Evolutionary conservation across 306 rosid species (phyloP), one percentile per base, ranked within the genome.

Genomic region (Trifolium pratense): DNA sequence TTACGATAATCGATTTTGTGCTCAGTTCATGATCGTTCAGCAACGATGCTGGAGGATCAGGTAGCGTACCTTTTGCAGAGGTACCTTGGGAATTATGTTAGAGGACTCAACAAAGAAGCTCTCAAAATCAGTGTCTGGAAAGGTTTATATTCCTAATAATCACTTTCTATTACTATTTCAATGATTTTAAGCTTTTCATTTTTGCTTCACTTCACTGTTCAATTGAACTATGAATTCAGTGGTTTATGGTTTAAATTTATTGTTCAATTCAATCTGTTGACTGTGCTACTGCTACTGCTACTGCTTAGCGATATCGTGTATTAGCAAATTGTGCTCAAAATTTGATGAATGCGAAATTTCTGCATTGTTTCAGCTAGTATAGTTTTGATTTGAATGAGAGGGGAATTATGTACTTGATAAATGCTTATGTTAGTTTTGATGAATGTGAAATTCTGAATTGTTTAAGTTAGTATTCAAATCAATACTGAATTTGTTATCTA

Each of bases 61-160:
- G 99, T 94, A 40, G 96, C 99, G 74, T 70, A 80, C 88, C 90
- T 94, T 71, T 87, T 94, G 85, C 93, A 91, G 89, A 91, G 85
- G 90, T 94, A 91, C 90, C 95, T 94, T 59, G 99, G 99, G 79
- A 90, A 90, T 60, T 94, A 94, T 49, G 97, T 94, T n/a, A 82
- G 86, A 55, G 96, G 96, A 10, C 89, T 94, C 87, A 94, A 77
- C 85, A 94, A 89, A 86, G 97, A 94, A 82, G 97, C 99, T 46
- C 96, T 94, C 74, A 91, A 94, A 79, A 94, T 94, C 90, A 94
- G 99, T 81, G 99, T 94, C 49, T 94, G 99, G 97, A 73, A 79
- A 86, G 99, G 99, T 91, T 80, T 75, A 59, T 69, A 7, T 59
- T 70, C 29, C 4, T 68, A 32, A 34, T 26, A 25, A 25, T 46